A percentile compares a stretch with the other conserved stretches of the same genome.
Conservation (phyloP, 148 eudicot genomes). For the Cornus kousa region DNA sequence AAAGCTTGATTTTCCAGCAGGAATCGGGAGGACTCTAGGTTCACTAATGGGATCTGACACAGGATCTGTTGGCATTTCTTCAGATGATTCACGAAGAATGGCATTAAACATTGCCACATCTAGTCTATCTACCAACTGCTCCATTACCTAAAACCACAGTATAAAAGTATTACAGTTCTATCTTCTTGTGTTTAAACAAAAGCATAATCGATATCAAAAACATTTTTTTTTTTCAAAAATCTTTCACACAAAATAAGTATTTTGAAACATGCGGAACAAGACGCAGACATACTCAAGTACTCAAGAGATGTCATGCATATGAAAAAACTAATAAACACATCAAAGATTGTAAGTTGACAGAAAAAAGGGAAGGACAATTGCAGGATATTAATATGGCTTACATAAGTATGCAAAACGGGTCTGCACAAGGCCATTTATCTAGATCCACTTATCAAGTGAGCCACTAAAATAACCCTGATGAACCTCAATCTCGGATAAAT, state of each 20-base stretch:
- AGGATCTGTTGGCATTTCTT: conserved; percentile 91
- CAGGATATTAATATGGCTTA: not conserved
- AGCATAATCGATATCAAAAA: not conserved
- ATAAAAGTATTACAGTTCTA: not conserved
- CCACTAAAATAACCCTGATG: not conserved
- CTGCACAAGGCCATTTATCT: not conserved
- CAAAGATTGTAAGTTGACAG: not conserved
- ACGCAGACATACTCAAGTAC: not conserved
- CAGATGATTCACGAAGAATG: conserved; percentile 80
- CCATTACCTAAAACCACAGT: conserved; percentile 62
- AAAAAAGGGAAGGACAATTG: not conserved
- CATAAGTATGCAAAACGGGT: not conserved
- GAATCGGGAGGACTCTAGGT: conserved; percentile 80
- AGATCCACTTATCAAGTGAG: not conserved
- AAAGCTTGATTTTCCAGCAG: conserved; percentile 86
- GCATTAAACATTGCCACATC: conserved; percentile 98
- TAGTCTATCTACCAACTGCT: conserved; percentile 77
- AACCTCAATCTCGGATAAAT: not conserved
- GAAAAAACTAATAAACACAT: not conserved
- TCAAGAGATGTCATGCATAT: not conserved
- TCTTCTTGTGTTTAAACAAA: not conserved
- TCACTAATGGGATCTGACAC: conserved; percentile 84
- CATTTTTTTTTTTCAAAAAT: not conserved
- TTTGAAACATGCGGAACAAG: not conserved
- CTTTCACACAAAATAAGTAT: not conserved